Percentiles rank a stretch among this genome's conserved stretches.
phyloP scores from a whole-genome alignment of 2,329 filamentous ascomycete species.

The Fusarium multiceps region DNA sequence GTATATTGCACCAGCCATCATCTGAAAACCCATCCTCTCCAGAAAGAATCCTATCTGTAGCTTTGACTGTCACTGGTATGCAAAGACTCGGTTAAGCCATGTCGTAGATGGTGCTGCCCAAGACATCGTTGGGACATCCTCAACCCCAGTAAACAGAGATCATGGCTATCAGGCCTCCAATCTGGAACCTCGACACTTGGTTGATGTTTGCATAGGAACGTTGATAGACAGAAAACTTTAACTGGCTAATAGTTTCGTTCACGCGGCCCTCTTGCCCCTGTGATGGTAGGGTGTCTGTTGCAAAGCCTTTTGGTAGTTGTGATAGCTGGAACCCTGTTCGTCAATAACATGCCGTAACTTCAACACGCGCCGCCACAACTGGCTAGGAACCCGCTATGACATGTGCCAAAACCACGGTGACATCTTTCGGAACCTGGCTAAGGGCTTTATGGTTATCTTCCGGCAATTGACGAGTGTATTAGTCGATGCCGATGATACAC shows the following conservation, averaged over 20 bases:
- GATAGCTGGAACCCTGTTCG: constrained; percentile 18
- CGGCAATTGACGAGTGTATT: constrained; percentile 3
- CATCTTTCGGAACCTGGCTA: background rate
- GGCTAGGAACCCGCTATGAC: constrained; percentile 16
- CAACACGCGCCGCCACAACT: constrained; percentile 36
- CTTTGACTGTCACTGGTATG: background rate
- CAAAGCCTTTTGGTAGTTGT: constrained; percentile 9
- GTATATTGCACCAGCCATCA: background rate
- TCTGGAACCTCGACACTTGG: background rate
- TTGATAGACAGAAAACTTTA: constrained; percentile 13
- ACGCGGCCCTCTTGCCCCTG: background rate
- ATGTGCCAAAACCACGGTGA: background rate
- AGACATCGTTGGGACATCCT: background rate
- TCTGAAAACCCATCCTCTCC: background rate
- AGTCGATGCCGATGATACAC: constrained; percentile 6
- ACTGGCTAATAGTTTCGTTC: constrained; percentile 26
- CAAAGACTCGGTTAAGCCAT: background rate
- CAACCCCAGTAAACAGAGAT: constrained; percentile 4
- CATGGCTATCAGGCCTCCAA: background rate
- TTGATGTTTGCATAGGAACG: constrained; percentile 16
- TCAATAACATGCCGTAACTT: constrained; percentile 37
- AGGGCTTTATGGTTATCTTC: constrained; percentile 14
- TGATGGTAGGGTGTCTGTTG: background rate
- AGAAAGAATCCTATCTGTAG: background rate
- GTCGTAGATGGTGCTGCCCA: background rate